phyloP scores from a whole-genome alignment of 1,284 basidiomycete genomes.

The Pseudozyma thailandica region DNA sequence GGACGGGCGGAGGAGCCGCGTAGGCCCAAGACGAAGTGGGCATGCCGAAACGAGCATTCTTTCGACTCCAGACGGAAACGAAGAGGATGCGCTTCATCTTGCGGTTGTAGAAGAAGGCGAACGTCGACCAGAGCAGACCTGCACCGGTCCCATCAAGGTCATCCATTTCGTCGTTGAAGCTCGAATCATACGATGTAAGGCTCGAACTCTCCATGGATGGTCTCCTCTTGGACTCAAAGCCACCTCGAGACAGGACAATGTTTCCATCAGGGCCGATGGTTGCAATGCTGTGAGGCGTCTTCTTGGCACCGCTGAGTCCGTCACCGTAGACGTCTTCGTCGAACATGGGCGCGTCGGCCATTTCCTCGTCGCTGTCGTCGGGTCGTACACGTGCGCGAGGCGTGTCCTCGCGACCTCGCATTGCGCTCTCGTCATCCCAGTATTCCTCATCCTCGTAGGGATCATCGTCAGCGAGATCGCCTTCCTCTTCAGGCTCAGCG shows the following conservation, averaged over 20 bases:
- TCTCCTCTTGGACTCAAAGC: slow-evolving; percentile 18
- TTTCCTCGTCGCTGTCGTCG: slow-evolving; percentile 45
- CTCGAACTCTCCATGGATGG: slow-evolving; percentile 32
- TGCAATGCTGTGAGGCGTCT: slow-evolving; percentile 25
- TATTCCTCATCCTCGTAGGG: slow-evolving; percentile 71
- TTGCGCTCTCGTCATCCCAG: slow-evolving; percentile 47
- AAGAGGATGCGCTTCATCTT: slow-evolving; percentile 91
- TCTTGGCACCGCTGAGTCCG: slow-evolving; percentile 41
- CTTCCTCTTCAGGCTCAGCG: slow-evolving; percentile 72
- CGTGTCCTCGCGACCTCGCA: slow-evolving; percentile 46
- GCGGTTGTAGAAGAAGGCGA: slow-evolving; percentile 96
- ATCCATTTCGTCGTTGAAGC: slow-evolving; percentile 72
- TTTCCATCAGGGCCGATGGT: slow-evolving; percentile 43
- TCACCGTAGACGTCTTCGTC: slow-evolving; percentile 64
- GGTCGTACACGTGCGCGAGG: slow-evolving; percentile 28
- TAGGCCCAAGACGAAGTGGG: slow-evolving; percentile 41
- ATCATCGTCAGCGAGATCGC: slow-evolving; percentile 52
- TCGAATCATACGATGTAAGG: slow-evolving; percentile 37
- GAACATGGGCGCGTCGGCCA: slow-evolving; percentile 63
- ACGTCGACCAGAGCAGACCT: slow-evolving; percentile 93
- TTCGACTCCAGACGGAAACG: slow-evolving; percentile 90
- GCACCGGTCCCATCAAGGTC: slow-evolving; percentile 72
- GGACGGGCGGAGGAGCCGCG: slow-evolving; percentile 35
- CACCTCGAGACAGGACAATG: slow-evolving; percentile 31
- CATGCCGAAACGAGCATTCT: slow-evolving; percentile 69